Evolutionary conservation across 2,329 filamentous ascomycete species (phyloP), one percentile per base, ranked within the genome.

Genomic region (Arachnopeziza araneosa): DNA sequence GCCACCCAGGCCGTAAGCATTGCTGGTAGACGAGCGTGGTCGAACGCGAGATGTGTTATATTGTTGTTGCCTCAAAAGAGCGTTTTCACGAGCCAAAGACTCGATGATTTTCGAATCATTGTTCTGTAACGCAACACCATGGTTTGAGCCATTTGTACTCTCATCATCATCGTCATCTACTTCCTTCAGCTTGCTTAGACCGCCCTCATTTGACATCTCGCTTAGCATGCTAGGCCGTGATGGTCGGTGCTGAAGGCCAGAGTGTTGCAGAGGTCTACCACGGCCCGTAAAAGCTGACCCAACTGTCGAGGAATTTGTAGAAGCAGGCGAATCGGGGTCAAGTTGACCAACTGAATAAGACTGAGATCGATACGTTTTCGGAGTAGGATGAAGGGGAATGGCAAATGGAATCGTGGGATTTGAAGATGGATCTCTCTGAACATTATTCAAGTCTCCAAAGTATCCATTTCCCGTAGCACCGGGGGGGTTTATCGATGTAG

Each of bases 341-440:
- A 92, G 79, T 72, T 97, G 93, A 4, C 93, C 93, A 54, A 96
- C 93, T 0, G 93, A 98, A 74, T 98, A 98, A 4, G 95, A 98
- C 74, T 97, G 91, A 6, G 95, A 99, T 51, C 95, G 87, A 69
- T 96, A 95, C 1, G 91, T 92, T 75, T 98, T 98, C 1, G 90
- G 90, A 0, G 91, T 95, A 0, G 93, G 92, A 64, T 96, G 90
- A 22, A 96, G 80, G 3, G 92, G 92, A 66, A 96, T 96, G 7
- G 90, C 83, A 69, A 96, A 96, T 0, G 91, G 90, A 57, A 96
- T 89, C 64, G 93, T 85, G 66, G 80, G 75, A 63, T 83, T 87
- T 50, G 78, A 77, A 36, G 74, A 80, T 67, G 73, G 80, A 67
- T 82, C 83, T 70, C 79, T 79, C 53, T 77, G 79, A 17, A 77